Evolutionary conservation across 208 protist genomes (phyloP), one percentile per base, ranked within the genome.

Genomic region (Leishmania tropica): DNA sequence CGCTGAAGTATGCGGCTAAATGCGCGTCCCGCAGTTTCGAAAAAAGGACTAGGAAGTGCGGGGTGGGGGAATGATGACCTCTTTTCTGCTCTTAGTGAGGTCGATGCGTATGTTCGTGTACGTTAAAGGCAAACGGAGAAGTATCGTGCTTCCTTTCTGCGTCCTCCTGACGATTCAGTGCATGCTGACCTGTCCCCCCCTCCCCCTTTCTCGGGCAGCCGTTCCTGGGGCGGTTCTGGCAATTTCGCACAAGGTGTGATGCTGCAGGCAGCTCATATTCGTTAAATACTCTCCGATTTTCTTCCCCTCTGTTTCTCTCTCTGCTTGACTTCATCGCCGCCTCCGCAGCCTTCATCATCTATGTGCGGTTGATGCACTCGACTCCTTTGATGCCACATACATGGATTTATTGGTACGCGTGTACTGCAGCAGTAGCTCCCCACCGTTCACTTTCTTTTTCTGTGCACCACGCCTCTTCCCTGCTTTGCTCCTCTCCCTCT

Each of bases 301-400:
- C 11, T 74, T 74, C 40, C 40, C 37, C 21, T 53, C 28, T 35
- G 13, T 83, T 47, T 80, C 60, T 83, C 73, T 83, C 45, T 47
- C 60, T 79, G 75, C 53, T 68, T 64, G 67, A 48, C 64, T 40
- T 70, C 47, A 35, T 62, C 28, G 37, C 58, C 70, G 53, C 54
- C 19, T 76, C 42, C 28, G 54, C 35, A 8, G 45, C 13, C 8
- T 56, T 67, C 45, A 56, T 35, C 64, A 35, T 42, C 65, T 70
- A 28, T 45, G 65, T 45, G 65, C 35, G 13, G 17, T 15, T 19
- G 45, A 3, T 37, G 70, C 28, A 54, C 70, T 54, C 45, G 28
- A 37, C 70, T 74, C 45, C n/a, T 74, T 74, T 53, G 8, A 74
- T 74, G 40, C 54, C 28, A 35, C 21, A 51, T 13, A 48, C 31